These are phyloP conservation scores for Platanthera guangdongensis DNA, from an alignment of 106 monocot species.

Conservation along the genomic window DNA sequence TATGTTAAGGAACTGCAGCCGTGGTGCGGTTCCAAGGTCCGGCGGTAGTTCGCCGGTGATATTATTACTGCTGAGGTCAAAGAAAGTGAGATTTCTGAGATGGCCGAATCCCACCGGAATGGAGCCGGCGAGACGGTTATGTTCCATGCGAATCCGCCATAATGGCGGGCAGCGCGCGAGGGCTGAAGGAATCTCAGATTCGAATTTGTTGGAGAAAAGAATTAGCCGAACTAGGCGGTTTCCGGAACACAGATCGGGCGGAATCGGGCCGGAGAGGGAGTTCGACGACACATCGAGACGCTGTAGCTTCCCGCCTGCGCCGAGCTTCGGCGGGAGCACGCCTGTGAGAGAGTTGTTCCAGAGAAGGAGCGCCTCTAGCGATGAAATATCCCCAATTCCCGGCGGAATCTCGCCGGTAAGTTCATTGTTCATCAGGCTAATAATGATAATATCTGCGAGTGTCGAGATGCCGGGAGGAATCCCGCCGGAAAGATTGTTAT, in stretches of 20 bases:
- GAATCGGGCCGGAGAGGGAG: constrained; percentile 57
- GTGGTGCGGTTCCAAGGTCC: constrained; percentile 39
- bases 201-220: constrained; percentile 79
- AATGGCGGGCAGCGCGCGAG: constrained; percentile 62
- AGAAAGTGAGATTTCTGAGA: constrained; percentile 69
- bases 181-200: constrained; percentile 39
- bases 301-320: constrained; percentile 41
- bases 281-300: constrained; percentile 91
- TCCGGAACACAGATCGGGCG: constrained; percentile 49
- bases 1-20: constrained; percentile 63
- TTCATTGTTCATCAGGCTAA: constrained; percentile 79
- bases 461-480: constrained; percentile 44
- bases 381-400: constrained; percentile 45
- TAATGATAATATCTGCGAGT: constrained; percentile 49
- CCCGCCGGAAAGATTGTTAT: constrained; percentile 51
- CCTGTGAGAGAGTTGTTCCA: constrained; percentile 96
- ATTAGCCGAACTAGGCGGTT: constrained; percentile 73
- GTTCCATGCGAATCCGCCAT: constrained; percentile 67
- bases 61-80: constrained; percentile 73
- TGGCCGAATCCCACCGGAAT: constrained; percentile 71
- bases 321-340: constrained; percentile 50
- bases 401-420: constrained; percentile 63
- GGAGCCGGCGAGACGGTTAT: constrained; percentile 48
- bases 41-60: constrained; percentile 53
- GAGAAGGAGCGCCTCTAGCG: constrained; percentile 54